Evolutionary conservation across 2,329 filamentous ascomycete genomes (phyloP).

Genomic region (Aspergillus quadrilineatus): DNA sequence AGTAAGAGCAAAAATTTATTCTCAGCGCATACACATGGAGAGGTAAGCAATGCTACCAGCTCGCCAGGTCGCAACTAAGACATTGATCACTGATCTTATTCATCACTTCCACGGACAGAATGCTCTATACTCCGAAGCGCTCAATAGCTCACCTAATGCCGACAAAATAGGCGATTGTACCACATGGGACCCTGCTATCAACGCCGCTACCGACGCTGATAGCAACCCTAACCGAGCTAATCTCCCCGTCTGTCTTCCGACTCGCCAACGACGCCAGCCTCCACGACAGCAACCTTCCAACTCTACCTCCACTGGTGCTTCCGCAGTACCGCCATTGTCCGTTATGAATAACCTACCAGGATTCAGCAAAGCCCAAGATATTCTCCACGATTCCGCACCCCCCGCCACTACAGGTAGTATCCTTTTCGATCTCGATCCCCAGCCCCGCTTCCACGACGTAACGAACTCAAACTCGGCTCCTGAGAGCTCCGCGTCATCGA

Average conservation of each 20-base stretch:
- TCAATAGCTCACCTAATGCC: neutral
- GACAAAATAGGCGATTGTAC: neutral
- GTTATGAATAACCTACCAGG: constrained; percentile 1
- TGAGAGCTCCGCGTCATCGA: constrained; percentile 13
- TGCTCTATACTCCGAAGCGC: neutral
- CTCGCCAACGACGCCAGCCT: constrained; percentile 22
- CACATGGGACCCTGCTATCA: constrained; percentile 5
- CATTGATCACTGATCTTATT: neutral
- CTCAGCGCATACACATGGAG: constrained; percentile 1
- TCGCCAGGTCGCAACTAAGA: neutral
- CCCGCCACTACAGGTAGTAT: constrained; percentile 7
- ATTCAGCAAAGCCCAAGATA: constrained; percentile 4
- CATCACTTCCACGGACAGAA: neutral
- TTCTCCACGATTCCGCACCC: neutral
- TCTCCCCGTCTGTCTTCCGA: constrained; percentile 25
- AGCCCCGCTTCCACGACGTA: constrained; percentile 30
- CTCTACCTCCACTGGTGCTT: constrained; percentile 4
- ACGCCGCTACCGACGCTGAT: neutral
- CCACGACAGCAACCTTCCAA: constrained; percentile 5
- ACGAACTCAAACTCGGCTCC: constrained; percentile 11
- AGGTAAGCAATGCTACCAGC: constrained; percentile 8
- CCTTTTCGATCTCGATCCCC: constrained; percentile 34
- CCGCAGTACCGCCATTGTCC: neutral
- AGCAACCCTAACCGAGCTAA: neutral
- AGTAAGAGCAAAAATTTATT: constrained; percentile 11